Percentiles rank a stretch among this genome's conserved stretches.
phyloP scores from a whole-genome alignment of 768 basidiomycete genomes.

The Leccinum aurantiacum region DNA sequence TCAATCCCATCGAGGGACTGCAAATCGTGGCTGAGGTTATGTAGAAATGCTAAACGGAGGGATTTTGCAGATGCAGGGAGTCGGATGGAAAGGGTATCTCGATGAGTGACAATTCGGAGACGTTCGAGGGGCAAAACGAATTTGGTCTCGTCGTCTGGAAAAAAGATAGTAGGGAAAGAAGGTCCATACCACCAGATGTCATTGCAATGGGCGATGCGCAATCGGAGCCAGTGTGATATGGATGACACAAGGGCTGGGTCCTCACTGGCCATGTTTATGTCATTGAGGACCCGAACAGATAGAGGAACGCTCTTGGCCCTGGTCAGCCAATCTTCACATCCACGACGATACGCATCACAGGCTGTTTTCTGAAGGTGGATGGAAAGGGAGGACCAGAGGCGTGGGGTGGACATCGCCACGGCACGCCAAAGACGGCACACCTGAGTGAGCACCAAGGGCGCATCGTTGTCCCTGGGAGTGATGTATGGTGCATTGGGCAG shows the following conservation, averaged over 20 bases:
- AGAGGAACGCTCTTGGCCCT: slow-evolving; percentile 31
- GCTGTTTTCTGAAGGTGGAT: slow-evolving; percentile 18
- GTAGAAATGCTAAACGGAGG: slow-evolving; percentile 24
- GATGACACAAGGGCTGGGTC: slow-evolving; percentile 6
- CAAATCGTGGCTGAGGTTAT: slow-evolving; percentile 21
- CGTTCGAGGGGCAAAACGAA: slow-evolving; percentile 14
- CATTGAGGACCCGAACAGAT: slow-evolving; percentile 27
- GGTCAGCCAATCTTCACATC: slow-evolving; percentile 27
- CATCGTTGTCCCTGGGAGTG: slow-evolving; percentile 19
- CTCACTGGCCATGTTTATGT: slow-evolving; percentile 14
- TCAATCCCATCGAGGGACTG: slow-evolving; percentile 24
- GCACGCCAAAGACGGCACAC: slow-evolving; percentile 34
- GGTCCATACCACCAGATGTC: slow-evolving; percentile 37
- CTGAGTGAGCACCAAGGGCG: slow-evolving; percentile 28
- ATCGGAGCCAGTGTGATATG: slow-evolving; percentile 24
- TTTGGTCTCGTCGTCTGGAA: neutral
- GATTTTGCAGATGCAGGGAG: slow-evolving; percentile 16
- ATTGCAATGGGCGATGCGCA: slow-evolving; percentile 19
- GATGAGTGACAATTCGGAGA: slow-evolving; percentile 23
- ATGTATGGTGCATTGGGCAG: slow-evolving; percentile 26
- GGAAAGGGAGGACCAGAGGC: slow-evolving; percentile 33
- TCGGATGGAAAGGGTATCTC: slow-evolving; percentile 13
- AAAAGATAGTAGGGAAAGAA: slow-evolving; percentile 21
- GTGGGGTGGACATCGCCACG: slow-evolving; percentile 32
- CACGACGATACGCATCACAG: slow-evolving; percentile 12